These are phyloP conservation scores for Cunninghamia lanceolata DNA, from an alignment of 75 land plant species.

Conservation along the genomic window DNA sequence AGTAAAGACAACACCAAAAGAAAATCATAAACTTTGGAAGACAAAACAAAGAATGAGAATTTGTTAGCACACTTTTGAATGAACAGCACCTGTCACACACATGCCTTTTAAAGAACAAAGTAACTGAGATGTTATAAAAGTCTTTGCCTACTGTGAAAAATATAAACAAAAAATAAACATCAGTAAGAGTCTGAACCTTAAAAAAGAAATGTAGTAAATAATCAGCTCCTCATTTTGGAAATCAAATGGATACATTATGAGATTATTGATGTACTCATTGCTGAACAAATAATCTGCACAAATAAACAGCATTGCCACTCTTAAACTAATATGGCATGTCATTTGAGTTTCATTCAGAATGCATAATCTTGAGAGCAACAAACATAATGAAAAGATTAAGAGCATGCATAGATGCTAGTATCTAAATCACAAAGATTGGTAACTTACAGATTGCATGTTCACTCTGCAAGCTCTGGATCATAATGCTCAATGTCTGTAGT, in stretches of 20 bases:
- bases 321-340: background rate
- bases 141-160: slow-evolving; percentile 1
- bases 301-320: background rate
- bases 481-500: slow-evolving; percentile 66
- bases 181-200: slow-evolving; percentile 43
- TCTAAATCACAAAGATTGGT: background rate
- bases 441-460: slow-evolving; percentile 82
- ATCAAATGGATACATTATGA: slow-evolving; percentile 56
- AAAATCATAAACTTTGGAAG: background rate
- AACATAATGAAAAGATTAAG: background rate
- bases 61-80: background rate
- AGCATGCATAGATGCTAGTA: slow-evolving; percentile 7
- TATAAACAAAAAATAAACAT: slow-evolving; percentile 3
- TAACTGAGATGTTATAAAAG: background rate
- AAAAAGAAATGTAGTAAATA: slow-evolving; percentile 61
- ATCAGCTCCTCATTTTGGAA: slow-evolving; percentile 66
- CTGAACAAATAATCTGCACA: slow-evolving; percentile 76
- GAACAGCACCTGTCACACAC: background rate
- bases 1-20: background rate
- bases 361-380: background rate
- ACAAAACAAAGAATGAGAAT: background rate
- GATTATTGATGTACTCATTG: slow-evolving; percentile 66
- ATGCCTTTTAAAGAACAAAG: background rate
- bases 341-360: background rate
- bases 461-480: slow-evolving; percentile 67